These are phyloP conservation scores for Strobilomyces echinocephalus DNA, from an alignment of 768 basidiomycete species.

Conservation along the genomic window DNA sequence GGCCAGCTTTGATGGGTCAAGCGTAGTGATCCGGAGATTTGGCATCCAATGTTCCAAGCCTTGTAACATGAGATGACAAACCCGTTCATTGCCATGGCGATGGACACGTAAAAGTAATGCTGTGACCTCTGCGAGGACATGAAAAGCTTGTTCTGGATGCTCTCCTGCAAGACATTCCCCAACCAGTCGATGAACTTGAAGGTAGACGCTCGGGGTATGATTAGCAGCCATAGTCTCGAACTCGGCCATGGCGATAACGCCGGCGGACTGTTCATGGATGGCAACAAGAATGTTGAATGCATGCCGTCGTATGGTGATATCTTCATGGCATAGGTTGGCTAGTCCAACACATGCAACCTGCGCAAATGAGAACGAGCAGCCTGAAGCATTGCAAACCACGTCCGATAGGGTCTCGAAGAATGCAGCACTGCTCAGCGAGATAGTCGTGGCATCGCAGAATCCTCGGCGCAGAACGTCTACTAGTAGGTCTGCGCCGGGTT, in stretches of 20 bases:
- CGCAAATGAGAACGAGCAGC: slow-evolving; percentile 63
- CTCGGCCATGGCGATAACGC: slow-evolving; percentile 61
- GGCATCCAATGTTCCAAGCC: slow-evolving; percentile 82
- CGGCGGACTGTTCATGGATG: slow-evolving; percentile 64
- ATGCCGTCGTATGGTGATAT: slow-evolving; percentile 56
- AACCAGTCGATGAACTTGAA: slow-evolving; percentile 73
- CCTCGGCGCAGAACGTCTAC: slow-evolving; percentile 66
- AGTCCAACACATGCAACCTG: slow-evolving; percentile 75
- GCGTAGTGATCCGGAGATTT: slow-evolving; percentile 54
- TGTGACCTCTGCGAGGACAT: slow-evolving; percentile 67
- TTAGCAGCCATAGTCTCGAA: slow-evolving; percentile 74
- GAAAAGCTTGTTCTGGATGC: slow-evolving; percentile 59
- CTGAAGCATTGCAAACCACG: slow-evolving; percentile 50
- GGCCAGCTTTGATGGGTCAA: slow-evolving; percentile 35
- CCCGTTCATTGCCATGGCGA: slow-evolving; percentile 42
- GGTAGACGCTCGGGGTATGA: slow-evolving; percentile 68
- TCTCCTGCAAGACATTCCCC: slow-evolving; percentile 77
- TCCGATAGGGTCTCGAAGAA: slow-evolving; percentile 81
- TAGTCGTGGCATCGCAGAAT: slow-evolving; percentile 54
- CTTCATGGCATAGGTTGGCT: slow-evolving; percentile 78
- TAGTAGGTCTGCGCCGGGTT: slow-evolving; percentile 51
- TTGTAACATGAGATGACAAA: slow-evolving; percentile 63
- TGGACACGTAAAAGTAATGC: slow-evolving; percentile 66
- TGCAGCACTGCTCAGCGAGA: slow-evolving; percentile 48
- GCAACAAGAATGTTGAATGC: slow-evolving; percentile 76